phyloP scores from a whole-genome alignment of 371 early-diverging fungal genomes.

The Batrachochytrium dendrobatidis region DNA sequence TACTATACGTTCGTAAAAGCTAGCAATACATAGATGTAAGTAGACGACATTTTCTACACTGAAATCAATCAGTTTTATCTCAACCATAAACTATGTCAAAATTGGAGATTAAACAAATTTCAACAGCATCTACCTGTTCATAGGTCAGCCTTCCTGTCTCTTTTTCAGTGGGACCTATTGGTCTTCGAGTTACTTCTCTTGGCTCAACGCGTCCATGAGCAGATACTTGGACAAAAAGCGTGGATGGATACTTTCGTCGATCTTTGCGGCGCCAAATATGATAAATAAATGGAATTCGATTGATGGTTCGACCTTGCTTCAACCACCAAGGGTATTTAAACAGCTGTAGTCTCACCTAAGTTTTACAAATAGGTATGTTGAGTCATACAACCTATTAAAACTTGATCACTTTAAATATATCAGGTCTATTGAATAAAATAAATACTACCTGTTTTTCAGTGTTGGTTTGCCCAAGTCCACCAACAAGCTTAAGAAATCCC shows the following conservation, averaged over 20 bases:
- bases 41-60: too few relatives aligned
- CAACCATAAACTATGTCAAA: too few relatives aligned
- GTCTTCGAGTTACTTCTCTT: neutral
- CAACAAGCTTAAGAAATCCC: constrained; percentile 36
- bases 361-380: too few relatives aligned
- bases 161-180: neutral
- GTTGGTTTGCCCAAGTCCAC: constrained; percentile 16
- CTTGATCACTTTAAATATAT: too few relatives aligned
- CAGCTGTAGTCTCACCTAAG: constrained; percentile 10
- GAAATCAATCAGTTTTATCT: too few relatives aligned
- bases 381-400: too few relatives aligned
- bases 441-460: constrained; percentile 16
- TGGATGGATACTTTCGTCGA: constrained; percentile 10
- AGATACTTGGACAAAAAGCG: constrained; percentile 4
- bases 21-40: too few relatives aligned
- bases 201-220: neutral
- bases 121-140: constrained; percentile 1
- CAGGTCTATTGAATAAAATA: neutral
- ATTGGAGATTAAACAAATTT: too few relatives aligned
- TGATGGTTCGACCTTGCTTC: neutral
- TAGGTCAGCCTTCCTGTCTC: neutral
- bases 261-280: constrained; percentile 4
- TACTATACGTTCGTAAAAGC: neutral
- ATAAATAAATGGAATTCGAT: constrained; percentile 8
- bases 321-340: constrained; percentile 12